Base-by-base conservation (phyloP, 106 monocot genomes). In the Dendrobium nobile region DNA sequence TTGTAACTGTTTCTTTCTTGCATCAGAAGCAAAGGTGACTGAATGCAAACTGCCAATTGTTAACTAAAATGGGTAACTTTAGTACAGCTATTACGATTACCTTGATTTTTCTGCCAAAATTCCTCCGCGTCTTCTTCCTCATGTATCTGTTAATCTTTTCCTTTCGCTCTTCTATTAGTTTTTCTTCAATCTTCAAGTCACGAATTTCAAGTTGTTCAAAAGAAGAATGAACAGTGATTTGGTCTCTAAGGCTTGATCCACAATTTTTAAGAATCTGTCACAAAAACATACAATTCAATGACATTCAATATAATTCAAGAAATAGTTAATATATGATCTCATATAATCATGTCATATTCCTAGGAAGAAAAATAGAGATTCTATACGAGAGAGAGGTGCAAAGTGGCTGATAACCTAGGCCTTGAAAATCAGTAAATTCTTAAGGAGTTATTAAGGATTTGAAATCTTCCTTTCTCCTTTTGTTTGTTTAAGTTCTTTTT, bases 51-150 rank as follows among this genome's bases (percentile, higher is more conserved):
- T n/a, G n/a, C 58, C 58, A 5, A 58, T n/a, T 58, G 20, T 19
- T 58, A 58, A 58, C n/a, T 58, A 58, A 58, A 58, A 58, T 45
- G n/a, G 58, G 17, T 17, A n/a, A 18, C 58, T 58, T 2, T 72
- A 72, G 37, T 33, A 40, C 16, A 28, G 72, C 2, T 15, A 72
- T 8, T 42, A 74, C 80, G 28, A 8, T 9, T 82, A 97, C 96
- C 94, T 97, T 94, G 85, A 97, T 92, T 79, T 92, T 97, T 67
- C 94, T 87, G 58, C 92, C 89, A 80, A 94, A 97, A 47, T 97
- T 97, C 75, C 96, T 90, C 80, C 86, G 86, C 13, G 75, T 85
- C 84, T 91, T 97, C 90, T 97, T 97, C 88, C 84, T 90, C 79
- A 90, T 84, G 68, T 97, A 97, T 79, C 94, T 92, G 15, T 84